Conservation (phyloP, 305 asterid genomes). For the Lippia alba region DNA sequence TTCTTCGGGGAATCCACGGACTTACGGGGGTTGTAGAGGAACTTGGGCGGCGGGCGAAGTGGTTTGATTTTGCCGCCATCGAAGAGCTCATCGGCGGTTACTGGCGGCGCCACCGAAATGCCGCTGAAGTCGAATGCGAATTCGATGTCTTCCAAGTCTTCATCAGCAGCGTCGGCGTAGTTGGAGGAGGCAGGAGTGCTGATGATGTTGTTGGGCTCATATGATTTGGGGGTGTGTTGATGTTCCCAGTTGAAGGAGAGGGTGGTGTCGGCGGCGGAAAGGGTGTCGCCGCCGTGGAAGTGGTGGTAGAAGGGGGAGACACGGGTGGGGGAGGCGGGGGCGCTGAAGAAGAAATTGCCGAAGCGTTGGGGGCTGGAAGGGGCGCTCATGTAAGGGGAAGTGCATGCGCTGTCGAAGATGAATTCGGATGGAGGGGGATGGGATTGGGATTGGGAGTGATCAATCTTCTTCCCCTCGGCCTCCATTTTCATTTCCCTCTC, state of each 20-base stretch:
- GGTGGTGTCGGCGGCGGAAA: neutral
- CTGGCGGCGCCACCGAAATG: constrained; percentile 47
- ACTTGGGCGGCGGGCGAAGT: constrained; percentile 70
- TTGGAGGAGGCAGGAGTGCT: constrained; percentile 35
- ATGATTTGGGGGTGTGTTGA: constrained; percentile 48
- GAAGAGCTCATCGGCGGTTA: constrained; percentile 86
- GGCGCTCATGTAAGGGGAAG: constrained; percentile 74
- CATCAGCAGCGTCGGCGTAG: constrained; percentile 46
- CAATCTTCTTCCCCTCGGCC: constrained; percentile 50
- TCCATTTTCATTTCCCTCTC: constrained; percentile 47
- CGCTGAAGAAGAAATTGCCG: constrained; percentile 62
- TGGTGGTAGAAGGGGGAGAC: constrained; percentile 42
- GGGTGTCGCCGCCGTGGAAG: constrained; percentile 22
- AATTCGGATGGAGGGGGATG: constrained; percentile 51
- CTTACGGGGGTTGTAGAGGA: constrained; percentile 35
- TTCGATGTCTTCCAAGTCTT: constrained; percentile 37
- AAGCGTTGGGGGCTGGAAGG: constrained; percentile 77
- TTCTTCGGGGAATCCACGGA: constrained; percentile 48
- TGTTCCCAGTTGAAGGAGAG: constrained; percentile 66
- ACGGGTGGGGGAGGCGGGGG: constrained; percentile 80
- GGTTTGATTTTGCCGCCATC: constrained; percentile 87
- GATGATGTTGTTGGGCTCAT: neutral
- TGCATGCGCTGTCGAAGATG: constrained; percentile 68
- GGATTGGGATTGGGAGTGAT: constrained; percentile 42
- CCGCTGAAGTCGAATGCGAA: constrained; percentile 90